Percentiles rank a stretch among this genome's conserved stretches.
These are phyloP conservation scores for Amoebophrya sp. DNA, from an alignment of 169 alveolate species.

Conservation along the genomic window DNA sequence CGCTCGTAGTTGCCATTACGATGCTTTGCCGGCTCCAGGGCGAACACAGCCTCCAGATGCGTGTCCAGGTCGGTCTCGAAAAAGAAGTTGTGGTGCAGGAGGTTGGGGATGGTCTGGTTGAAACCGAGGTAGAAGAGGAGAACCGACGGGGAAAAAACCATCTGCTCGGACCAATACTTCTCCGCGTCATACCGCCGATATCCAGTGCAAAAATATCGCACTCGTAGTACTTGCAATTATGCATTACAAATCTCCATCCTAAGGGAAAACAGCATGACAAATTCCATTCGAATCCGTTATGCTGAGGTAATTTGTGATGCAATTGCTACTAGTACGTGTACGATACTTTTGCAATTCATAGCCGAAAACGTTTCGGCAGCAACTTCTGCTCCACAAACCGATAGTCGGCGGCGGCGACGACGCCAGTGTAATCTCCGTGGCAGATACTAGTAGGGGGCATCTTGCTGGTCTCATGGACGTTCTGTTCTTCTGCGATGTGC, in stretches of 20 bases:
- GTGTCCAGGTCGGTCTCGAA: not conserved
- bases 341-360: no score
- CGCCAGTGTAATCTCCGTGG: no score
- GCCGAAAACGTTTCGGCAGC: not conserved
- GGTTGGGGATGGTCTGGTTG: not conserved
- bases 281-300: no score
- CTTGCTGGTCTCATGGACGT: no score
- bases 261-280: no score
- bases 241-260: no score
- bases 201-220: no score
- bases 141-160: not conserved
- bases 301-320: no score
- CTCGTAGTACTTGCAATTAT: no score
- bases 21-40: not conserved
- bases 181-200: not conserved
- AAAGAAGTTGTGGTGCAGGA: conserved; percentile 6
- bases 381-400: not conserved
- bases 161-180: not conserved
- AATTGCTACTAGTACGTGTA: no score
- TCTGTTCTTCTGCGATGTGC: not conserved
- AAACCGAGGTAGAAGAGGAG: not conserved
- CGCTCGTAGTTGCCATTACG: not conserved
- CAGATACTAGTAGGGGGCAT: no score
- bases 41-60: not conserved
- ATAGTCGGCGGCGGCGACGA: not conserved